Conservation (phyloP, 208 protist species). For the Plasmodiophora brassicae region DNA sequence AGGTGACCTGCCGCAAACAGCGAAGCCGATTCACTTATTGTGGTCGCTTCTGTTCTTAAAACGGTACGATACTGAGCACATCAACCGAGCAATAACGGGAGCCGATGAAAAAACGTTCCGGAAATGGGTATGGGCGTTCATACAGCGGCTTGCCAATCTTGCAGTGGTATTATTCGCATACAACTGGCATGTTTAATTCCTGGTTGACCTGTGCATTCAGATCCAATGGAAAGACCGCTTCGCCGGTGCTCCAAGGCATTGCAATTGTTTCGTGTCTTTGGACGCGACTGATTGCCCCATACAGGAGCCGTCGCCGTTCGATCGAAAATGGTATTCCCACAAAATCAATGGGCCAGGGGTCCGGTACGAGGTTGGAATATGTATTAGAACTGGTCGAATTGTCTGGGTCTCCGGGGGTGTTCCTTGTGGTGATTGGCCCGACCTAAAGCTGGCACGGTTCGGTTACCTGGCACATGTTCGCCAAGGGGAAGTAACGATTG, state of each 20-base stretch:
- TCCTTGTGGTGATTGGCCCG: neutral
- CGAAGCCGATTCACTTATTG: neutral
- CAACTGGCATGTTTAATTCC: neutral
- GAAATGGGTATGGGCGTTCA: neutral
- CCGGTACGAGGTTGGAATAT: neutral
- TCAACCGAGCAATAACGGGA: neutral
- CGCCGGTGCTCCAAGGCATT: neutral
- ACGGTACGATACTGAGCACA: neutral
- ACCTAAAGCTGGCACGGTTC: neutral
- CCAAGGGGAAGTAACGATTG: neutral
- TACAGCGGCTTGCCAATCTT: neutral
- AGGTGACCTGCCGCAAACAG: neutral
- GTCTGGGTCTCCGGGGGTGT: neutral
- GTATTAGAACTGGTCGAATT: neutral
- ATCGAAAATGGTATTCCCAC: neutral
- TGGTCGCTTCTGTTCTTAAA: neutral
- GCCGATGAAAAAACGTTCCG: neutral
- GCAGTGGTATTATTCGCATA: neutral
- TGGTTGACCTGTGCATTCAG: neutral
- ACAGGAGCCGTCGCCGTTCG: neutral
- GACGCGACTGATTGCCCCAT: neutral
- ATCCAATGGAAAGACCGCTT: neutral
- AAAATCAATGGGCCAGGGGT: neutral
- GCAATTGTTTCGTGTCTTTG: neutral
- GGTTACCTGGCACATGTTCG: neutral